A percentile compares a stretch with the other conserved stretches of the same genome.
Evolutionary conservation across 805 yeast species (phyloP).

Genomic region (Lipomyces sp.): DNA sequence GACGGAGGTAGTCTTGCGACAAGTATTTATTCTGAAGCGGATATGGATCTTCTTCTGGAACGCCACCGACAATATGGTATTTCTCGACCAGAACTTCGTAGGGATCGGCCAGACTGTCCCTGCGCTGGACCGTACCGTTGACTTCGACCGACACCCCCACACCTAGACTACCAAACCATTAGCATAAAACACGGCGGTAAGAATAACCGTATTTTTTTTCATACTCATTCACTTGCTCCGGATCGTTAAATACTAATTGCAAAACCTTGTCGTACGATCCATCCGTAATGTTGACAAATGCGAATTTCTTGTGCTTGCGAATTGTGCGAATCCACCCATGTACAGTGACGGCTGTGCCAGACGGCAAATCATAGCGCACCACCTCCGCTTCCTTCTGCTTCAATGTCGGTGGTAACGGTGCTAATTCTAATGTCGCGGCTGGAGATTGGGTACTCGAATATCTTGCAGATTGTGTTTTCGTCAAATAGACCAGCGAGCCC

Average conservation of each 20-base stretch:
- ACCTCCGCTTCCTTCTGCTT: slow-evolving; percentile 1
- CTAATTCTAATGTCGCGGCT: background rate
- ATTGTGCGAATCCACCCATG: slow-evolving; percentile 79
- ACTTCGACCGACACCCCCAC: slow-evolving; percentile 30
- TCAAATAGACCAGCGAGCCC: background rate
- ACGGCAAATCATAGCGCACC: slow-evolving; percentile 6
- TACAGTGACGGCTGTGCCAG: slow-evolving; percentile 50
- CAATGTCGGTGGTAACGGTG: slow-evolving; percentile 11
- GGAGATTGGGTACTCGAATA: background rate
- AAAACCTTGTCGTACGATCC: slow-evolving; percentile 66
- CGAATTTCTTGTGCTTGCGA: slow-evolving; percentile 72
- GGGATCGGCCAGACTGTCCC: slow-evolving; percentile 35
- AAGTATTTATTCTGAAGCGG: slow-evolving; percentile 86
- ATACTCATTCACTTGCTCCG: slow-evolving; percentile 33
- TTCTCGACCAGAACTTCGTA: slow-evolving; percentile 54
- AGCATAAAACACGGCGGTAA: background rate
- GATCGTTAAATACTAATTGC: slow-evolving; percentile 55
- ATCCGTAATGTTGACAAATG: slow-evolving; percentile 80
- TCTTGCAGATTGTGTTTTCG: background rate
- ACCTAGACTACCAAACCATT: slow-evolving; percentile 40
- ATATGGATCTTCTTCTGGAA: slow-evolving; percentile 52
- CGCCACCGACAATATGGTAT: slow-evolving; percentile 62
- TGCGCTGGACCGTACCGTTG: slow-evolving; percentile 27
- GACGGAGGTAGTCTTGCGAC: slow-evolving; percentile 66
- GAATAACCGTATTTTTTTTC: too few relatives aligned